Evolutionary conservation across 352 stramenopile species (phyloP).

Genomic region (Elongisporangium undulatum): DNA sequence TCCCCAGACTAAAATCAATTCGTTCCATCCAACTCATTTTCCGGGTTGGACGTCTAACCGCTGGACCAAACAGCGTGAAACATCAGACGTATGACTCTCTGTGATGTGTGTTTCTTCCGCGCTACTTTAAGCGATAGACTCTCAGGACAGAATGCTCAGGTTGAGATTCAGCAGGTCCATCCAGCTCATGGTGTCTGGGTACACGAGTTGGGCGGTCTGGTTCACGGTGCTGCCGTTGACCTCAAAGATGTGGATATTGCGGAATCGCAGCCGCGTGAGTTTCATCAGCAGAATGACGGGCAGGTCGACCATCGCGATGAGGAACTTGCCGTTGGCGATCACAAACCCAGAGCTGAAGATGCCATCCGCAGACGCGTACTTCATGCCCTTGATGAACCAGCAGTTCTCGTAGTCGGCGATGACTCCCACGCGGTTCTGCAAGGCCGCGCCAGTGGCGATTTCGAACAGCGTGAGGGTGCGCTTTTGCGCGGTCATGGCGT

Average conservation of each 20-base stretch:
- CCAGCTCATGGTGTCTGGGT: constrained; percentile 19
- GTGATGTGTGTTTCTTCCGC: no score
- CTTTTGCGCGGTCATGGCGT: constrained; percentile 1
- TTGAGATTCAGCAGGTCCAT: constrained; percentile 17
- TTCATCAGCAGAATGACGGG: constrained; percentile 22
- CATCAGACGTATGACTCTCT: no score
- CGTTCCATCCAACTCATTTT: no score
- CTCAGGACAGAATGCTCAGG: constrained; percentile 22
- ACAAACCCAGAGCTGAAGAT: constrained; percentile 33
- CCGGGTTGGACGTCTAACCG: no score
- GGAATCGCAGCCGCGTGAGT: constrained; percentile 9
- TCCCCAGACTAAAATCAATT: no score
- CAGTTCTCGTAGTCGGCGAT: constrained; percentile 27
- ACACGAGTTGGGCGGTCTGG: constrained; percentile 24
- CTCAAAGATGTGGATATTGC: constrained; percentile 26
- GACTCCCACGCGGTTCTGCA: constrained; percentile 19
- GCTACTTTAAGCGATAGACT: neutral
- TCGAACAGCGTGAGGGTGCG: constrained; percentile 23
- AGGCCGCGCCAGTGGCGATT: constrained; percentile 14
- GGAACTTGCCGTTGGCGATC: constrained; percentile 27
- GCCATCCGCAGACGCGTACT: constrained; percentile 25
- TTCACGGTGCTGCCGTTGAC: constrained; percentile 22
- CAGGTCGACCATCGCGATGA: constrained; percentile 18
- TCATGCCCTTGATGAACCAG: constrained; percentile 22
- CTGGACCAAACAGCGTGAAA: no score